Conservation (phyloP, 805 yeast species). For the Jamesozyma hellenica region DNA sequence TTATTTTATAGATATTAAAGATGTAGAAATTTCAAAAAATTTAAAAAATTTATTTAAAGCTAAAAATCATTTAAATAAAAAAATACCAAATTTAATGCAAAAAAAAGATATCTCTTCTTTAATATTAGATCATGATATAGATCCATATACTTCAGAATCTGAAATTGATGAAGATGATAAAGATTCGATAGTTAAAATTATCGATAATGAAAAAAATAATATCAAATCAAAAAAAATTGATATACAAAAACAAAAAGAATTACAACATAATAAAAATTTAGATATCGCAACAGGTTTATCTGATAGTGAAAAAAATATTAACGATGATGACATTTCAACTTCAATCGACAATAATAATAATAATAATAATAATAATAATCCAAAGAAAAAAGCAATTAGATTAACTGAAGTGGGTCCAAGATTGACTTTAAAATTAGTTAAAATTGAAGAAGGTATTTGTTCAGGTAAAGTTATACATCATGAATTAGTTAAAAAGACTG, state of each 20-base stretch:
- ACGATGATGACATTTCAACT: slow-evolving; percentile 11
- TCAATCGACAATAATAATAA: slow-evolving; percentile 7
- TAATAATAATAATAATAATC: slow-evolving; percentile 4
- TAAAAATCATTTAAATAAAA: slow-evolving; percentile 48
- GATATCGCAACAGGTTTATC: slow-evolving; percentile 10
- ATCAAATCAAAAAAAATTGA: slow-evolving; percentile 14
- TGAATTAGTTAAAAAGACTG: slow-evolving; percentile 52
- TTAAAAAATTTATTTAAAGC: slow-evolving; percentile 61
- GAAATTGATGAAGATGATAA: slow-evolving; percentile 96
- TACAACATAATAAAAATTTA: neutral
- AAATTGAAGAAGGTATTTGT: slow-evolving; percentile 89
- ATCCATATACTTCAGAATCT: slow-evolving; percentile 75
- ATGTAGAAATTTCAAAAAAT: slow-evolving; percentile 66
- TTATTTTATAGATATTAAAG: slow-evolving; percentile 75
- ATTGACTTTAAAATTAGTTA: slow-evolving; percentile 59
- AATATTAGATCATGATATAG: slow-evolving; percentile 70
- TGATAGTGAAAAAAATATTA: slow-evolving; percentile 13
- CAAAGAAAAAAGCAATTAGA: slow-evolving; percentile 74
- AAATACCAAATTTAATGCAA: slow-evolving; percentile 58
- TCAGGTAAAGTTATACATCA: slow-evolving; percentile 84
- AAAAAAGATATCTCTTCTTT: slow-evolving; percentile 74
- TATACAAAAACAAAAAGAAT: slow-evolving; percentile 16
- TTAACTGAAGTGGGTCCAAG: slow-evolving; percentile 92
- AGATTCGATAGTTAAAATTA: slow-evolving; percentile 65
- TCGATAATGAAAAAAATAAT: slow-evolving; percentile 19